Evolutionary conservation across 2,329 filamentous ascomycete species (phyloP).

Genomic region (Xylaria sp.): DNA sequence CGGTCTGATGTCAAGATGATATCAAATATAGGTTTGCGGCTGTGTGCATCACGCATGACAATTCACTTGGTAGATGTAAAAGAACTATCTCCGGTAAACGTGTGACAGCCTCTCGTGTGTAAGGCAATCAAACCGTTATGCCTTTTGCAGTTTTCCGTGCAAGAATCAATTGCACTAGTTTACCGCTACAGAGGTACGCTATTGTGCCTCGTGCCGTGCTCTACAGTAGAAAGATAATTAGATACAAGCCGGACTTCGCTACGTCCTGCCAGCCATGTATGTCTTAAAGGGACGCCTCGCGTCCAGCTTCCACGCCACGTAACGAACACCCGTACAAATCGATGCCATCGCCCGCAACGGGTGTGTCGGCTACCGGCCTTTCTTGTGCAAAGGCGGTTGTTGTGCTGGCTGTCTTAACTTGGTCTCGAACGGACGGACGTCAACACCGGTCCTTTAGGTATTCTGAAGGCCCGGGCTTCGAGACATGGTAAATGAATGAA

Average conservation of each 20-base stretch:
- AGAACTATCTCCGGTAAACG: neutral
- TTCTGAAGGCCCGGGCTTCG: neutral
- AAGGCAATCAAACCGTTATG: neutral
- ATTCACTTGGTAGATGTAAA: neutral
- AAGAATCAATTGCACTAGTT: neutral
- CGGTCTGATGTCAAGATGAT: conserved; percentile 4
- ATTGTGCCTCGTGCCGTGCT: neutral
- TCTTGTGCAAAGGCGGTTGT: neutral
- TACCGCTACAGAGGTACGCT: neutral
- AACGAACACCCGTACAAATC: conserved; percentile 28
- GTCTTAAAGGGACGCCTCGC: conserved; percentile 36
- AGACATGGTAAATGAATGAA: conserved; percentile 10
- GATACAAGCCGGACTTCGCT: conserved; percentile 9
- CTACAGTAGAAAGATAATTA: neutral
- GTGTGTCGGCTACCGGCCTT: neutral
- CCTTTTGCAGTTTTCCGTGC: neutral
- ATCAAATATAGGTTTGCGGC: neutral
- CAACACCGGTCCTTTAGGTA: neutral
- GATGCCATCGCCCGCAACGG: conserved; percentile 47
- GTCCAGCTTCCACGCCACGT: conserved; percentile 40
- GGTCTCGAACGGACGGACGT: neutral
- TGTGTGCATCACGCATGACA: neutral
- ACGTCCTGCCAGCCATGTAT: conserved; percentile 29
- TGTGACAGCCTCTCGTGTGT: neutral
- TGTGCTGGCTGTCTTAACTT: neutral